A percentile compares a stretch with the other conserved stretches of the same genome.
Conservation (phyloP, 1,139 yeast species). For the Blastobotrys indianensis region DNA sequence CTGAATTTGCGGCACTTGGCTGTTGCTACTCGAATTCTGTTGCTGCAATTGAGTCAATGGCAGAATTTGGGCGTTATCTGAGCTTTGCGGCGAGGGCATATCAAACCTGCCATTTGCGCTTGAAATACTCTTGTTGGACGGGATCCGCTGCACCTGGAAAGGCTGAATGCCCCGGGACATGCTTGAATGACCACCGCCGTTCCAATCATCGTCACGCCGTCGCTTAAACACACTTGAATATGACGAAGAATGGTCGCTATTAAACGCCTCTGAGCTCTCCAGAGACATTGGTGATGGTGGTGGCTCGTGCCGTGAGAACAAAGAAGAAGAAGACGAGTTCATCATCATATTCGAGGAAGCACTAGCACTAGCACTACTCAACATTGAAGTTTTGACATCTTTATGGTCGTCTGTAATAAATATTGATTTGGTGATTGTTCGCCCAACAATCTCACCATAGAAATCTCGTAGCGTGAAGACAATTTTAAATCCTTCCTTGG, state of each 20-base stretch:
- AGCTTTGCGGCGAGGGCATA: slow-evolving; percentile 17
- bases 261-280: slow-evolving; percentile 21
- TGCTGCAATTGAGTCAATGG: slow-evolving; percentile 7
- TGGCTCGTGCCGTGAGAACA: slow-evolving; percentile 10
- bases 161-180: neutral
- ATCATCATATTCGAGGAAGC: neutral
- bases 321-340: neutral
- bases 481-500: slow-evolving; percentile 70
- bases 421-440: slow-evolving; percentile 63
- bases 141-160: neutral
- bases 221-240: slow-evolving; percentile 19
- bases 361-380: neutral
- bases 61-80: slow-evolving; percentile 15
- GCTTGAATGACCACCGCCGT: slow-evolving; percentile 2
- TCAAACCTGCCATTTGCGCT: slow-evolving; percentile 2
- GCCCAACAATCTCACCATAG: slow-evolving; percentile 60
- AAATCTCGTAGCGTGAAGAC: slow-evolving; percentile 63
- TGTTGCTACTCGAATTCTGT: neutral
- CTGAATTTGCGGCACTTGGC: slow-evolving; percentile 42
- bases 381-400: slow-evolving; percentile 27
- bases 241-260: slow-evolving; percentile 23
- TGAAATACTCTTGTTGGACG: neutral
- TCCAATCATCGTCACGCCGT: slow-evolving; percentile 25
- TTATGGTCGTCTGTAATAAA: slow-evolving; percentile 93
- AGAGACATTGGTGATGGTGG: slow-evolving; percentile 25